These are phyloP conservation scores for Coccinonectria pachysandricola DNA, from an alignment of 2,329 filamentous ascomycete species.

Conservation along the genomic window DNA sequence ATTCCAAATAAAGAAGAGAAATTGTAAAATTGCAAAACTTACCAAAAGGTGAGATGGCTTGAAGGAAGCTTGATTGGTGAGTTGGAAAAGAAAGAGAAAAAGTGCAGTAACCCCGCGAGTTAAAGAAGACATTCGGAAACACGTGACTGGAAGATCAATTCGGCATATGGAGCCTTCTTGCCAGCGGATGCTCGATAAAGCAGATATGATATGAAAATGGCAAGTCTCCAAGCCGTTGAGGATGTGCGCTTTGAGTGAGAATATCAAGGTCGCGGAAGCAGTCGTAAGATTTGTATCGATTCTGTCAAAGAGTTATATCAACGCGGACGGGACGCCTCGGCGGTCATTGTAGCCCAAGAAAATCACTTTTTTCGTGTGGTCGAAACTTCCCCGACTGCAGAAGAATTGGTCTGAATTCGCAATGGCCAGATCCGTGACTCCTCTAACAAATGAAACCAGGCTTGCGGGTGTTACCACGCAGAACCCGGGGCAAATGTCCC, in stretches of 20 bases:
- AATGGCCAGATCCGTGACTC: slow-evolving; percentile 22
- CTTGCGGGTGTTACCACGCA: slow-evolving; percentile 15
- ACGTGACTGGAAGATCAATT: slow-evolving; percentile 7
- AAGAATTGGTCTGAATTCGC: slow-evolving; percentile 23
- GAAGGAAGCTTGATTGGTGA: slow-evolving; percentile 2
- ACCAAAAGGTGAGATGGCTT: slow-evolving; percentile 21
- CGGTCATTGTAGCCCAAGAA: slow-evolving; percentile 12
- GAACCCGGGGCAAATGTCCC: slow-evolving; percentile 21
- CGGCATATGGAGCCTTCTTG: slow-evolving; percentile 6
- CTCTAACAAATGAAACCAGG: slow-evolving; percentile 23
- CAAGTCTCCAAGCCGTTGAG: too few relatives aligned
- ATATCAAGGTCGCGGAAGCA: too few relatives aligned
- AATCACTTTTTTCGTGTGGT: slow-evolving; percentile 21
- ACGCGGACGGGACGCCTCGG: slow-evolving; percentile 8
- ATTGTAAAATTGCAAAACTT: slow-evolving; percentile 13
- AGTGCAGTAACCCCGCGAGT: too few relatives aligned
- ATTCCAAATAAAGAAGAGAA: slow-evolving; percentile 24
- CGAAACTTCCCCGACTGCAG: slow-evolving; percentile 21
- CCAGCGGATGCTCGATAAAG: too few relatives aligned
- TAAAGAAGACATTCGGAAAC: slow-evolving; percentile 4
- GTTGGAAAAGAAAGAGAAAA: slow-evolving; percentile 4
- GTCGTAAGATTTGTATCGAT: slow-evolving; percentile 13
- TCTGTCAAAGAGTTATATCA: slow-evolving; percentile 5
- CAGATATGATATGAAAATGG: too few relatives aligned
- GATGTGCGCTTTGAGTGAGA: too few relatives aligned